Evolutionary conservation across 345 rosid genomes (phyloP), one percentile per base, ranked within the genome.

Genomic region (Pistacia atlantica): DNA sequence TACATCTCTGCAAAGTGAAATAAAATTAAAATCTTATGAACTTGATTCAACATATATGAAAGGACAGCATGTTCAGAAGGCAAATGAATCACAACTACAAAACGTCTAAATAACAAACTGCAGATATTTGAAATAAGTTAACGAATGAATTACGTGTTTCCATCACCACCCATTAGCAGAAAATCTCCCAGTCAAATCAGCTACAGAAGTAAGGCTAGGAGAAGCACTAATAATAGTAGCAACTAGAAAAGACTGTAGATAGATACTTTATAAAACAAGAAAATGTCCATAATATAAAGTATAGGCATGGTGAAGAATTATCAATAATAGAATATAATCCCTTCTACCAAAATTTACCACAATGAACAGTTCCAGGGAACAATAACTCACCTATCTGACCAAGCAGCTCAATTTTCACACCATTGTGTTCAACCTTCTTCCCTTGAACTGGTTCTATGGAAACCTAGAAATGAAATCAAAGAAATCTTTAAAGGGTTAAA

Each of bases 401-500:
- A 75, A 96, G 97, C 77, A 96, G 97, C 81, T 96, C 98, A 81
- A 93, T 89, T 88, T 93, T 96, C 18, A 93, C 89, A 79, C 99
- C 98, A 82, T 92, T 93, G 79, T 93, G 99, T 72, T 96, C 99
- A 69, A 93, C 89, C 79, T 92, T 96, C 79, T 93, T 92, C 89
- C 98, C 99, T 83, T 84, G 97, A 84, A 85, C 75, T 74, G 97
- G 98, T 75, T 93, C 99, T 79, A 96, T 75, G 25, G 86, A 83
- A 58, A 96, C 83, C 99, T 93, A 79, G 69, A 81, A 71, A 74
- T 49, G 8, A 74, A 45, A 57, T 35, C 60, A 14, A 69, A 37
- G 62, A 74, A 68, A 4, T 16, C 42, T 72, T 35, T 25, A 13
- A 55, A 75, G 55, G 42, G 69, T 25, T 35, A 35, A 31, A 11